phyloP scores from a whole-genome alignment of 1,284 basidiomycete species.

The Puccinia triticina region DNA sequence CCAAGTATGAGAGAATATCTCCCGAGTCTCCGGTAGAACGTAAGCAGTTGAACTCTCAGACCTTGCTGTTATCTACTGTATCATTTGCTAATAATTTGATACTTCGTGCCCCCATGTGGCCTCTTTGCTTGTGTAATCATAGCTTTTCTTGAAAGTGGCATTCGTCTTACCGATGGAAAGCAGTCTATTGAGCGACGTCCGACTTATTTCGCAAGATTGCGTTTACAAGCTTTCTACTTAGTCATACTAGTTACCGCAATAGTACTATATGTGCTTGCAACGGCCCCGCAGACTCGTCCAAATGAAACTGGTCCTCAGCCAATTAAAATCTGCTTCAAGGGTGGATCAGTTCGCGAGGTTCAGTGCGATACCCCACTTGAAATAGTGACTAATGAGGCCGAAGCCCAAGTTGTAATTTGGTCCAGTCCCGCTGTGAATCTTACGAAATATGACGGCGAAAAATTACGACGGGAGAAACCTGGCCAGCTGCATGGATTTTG shows the following conservation, averaged over 20 bases:
- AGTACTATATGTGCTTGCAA: background rate
- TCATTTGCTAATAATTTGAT: background rate
- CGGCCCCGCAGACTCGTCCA: background rate
- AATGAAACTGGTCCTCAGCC: background rate
- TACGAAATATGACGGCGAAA: conserved; percentile 11
- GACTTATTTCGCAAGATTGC: background rate
- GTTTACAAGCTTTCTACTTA: background rate
- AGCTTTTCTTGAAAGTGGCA: background rate
- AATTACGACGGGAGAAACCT: background rate
- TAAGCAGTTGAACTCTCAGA: background rate
- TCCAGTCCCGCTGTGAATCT: background rate
- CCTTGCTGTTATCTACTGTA: background rate
- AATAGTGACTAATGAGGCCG: background rate
- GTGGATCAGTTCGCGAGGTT: background rate
- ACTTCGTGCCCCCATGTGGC: background rate
- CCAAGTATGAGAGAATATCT: background rate
- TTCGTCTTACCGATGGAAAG: background rate
- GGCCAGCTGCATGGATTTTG: conserved; percentile 24
- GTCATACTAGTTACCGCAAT: background rate
- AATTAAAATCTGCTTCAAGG: background rate
- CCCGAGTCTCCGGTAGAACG: background rate
- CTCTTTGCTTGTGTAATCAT: background rate
- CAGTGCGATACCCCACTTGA: conserved; percentile 14
- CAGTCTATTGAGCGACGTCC: background rate
- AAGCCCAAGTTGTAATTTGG: conserved; percentile 35